phyloP scores from a whole-genome alignment of 345 rosid species.

The Salix koriyanagi region DNA sequence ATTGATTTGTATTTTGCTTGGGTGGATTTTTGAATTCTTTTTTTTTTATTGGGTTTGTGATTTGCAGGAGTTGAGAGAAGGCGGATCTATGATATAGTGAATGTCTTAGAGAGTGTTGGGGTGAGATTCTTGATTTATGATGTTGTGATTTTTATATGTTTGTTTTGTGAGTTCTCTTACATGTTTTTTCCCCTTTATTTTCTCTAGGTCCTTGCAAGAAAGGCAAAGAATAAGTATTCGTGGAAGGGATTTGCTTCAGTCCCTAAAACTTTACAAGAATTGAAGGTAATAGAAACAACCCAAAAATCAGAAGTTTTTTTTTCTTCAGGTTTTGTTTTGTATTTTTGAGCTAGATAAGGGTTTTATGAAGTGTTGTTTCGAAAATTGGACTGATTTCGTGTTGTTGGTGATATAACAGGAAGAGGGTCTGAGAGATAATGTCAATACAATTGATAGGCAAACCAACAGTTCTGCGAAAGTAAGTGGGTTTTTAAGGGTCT shows the following conservation, averaged over 20 bases:
- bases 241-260: slow-evolving; percentile 81
- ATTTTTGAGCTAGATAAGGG: not conserved
- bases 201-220: slow-evolving; percentile 22
- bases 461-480: slow-evolving; percentile 48
- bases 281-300: slow-evolving; percentile 36
- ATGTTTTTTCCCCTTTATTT: no score
- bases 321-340: not conserved
- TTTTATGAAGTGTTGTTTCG: not conserved
- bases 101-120: slow-evolving; percentile 33
- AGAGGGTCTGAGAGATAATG: slow-evolving; percentile 51
- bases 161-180: not conserved
- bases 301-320: not conserved
- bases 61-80: slow-evolving; percentile 31
- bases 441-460: slow-evolving; percentile 31
- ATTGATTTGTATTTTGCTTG: not conserved
- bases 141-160: not conserved
- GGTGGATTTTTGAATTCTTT: not conserved
- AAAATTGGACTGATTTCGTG: slow-evolving; percentile 4
- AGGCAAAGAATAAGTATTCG: slow-evolving; percentile 60
- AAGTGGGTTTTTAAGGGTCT: slow-evolving; percentile 14
- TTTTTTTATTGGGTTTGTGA: not conserved
- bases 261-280: slow-evolving; percentile 53
- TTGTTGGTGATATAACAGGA: slow-evolving; percentile 36
- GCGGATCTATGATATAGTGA: slow-evolving; percentile 35
- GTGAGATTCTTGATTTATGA: slow-evolving; percentile 4